Percentiles rank a stretch among this genome's conserved stretches.
Evolutionary conservation across 2,329 filamentous ascomycete species (phyloP).

Genomic region (Curvularia lunata): DNA sequence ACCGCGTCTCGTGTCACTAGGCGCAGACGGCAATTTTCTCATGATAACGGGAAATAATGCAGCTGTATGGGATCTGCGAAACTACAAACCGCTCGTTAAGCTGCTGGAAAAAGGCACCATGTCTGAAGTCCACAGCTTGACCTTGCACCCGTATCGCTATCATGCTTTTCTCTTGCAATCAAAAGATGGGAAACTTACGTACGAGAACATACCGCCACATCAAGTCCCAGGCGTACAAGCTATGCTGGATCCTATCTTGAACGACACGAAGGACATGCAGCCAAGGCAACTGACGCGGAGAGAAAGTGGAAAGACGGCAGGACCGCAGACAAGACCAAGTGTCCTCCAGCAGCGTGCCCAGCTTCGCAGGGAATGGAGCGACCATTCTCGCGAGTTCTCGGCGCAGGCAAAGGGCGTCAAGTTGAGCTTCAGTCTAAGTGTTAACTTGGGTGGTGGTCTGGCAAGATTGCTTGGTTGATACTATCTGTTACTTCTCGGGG

Average conservation of each 20-base stretch:
- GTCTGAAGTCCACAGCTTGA: constrained; percentile 27
- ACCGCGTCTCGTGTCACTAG: constrained; percentile 43
- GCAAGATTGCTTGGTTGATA: constrained; percentile 31
- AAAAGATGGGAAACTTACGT: constrained; percentile 30
- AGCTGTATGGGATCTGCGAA: constrained; percentile 37
- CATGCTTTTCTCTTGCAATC: constrained; percentile 37
- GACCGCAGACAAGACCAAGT: constrained; percentile 16
- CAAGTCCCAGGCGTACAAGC: constrained; percentile 23
- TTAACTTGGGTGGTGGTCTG: constrained; percentile 34
- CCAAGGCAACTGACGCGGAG: constrained; percentile 7
- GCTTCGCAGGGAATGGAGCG: constrained; percentile 36
- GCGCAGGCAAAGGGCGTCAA: constrained; percentile 36
- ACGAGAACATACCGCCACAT: constrained; percentile 39
- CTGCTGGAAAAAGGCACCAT: constrained; percentile 33
- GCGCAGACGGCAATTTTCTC: constrained; percentile 38
- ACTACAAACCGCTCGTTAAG: constrained; percentile 29
- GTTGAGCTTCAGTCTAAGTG: constrained; percentile 40
- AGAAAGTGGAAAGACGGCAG: constrained; percentile 14
- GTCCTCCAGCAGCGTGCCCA: constrained; percentile 31
- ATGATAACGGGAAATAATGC: constrained; percentile 39
- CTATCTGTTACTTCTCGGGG: background rate
- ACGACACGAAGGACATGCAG: constrained; percentile 24
- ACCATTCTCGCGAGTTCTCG: constrained; percentile 33
- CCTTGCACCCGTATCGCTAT: constrained; percentile 43
- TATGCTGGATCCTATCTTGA: constrained; percentile 28